Percentiles rank a stretch among this genome's conserved stretches.
Conservation (phyloP, 1,284 basidiomycete species). For the Pholiota adiposa region DNA sequence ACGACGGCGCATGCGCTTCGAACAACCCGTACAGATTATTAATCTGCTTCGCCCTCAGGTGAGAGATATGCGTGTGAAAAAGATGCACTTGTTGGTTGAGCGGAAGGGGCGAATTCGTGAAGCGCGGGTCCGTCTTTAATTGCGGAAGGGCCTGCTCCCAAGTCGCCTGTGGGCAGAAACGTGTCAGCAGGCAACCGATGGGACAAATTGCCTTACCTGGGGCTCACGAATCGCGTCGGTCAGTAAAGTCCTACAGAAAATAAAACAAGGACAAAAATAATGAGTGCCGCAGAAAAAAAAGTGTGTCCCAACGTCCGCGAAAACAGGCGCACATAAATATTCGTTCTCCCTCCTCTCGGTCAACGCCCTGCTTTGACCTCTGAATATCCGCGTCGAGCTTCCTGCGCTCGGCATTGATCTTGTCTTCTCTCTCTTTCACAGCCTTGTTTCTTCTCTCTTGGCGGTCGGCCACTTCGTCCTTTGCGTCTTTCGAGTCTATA, state of each 20-base stretch:
- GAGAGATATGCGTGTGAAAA: constrained; percentile 74
- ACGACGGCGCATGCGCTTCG: constrained; percentile 64
- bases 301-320: constrained; percentile 10
- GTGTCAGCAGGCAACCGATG: constrained; percentile 39
- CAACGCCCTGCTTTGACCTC: constrained; percentile 68
- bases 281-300: constrained; percentile 51
- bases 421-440: constrained; percentile 83
- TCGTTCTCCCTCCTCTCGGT: constrained; percentile 82
- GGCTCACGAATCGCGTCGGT: constrained; percentile 90
- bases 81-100: constrained; percentile 71
- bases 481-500: constrained; percentile 24
- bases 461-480: constrained; percentile 33
- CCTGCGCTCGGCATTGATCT: constrained; percentile 72
- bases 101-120: constrained; percentile 68
- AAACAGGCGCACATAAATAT: constrained; percentile 75
- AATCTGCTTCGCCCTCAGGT: constrained; percentile 73
- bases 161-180: constrained; percentile 47
- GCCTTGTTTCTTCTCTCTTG: constrained; percentile 67
- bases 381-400: constrained; percentile 74
- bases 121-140: constrained; percentile 80
- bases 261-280: constrained; percentile 12
- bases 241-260: constrained; percentile 66
- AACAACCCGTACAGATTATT: constrained; percentile 73
- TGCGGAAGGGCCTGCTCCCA: constrained; percentile 73
- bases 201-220: constrained; percentile 62